Conservation (phyloP, 495 filamentous ascomycete genomes). For the Penicillium turbatum region DNA sequence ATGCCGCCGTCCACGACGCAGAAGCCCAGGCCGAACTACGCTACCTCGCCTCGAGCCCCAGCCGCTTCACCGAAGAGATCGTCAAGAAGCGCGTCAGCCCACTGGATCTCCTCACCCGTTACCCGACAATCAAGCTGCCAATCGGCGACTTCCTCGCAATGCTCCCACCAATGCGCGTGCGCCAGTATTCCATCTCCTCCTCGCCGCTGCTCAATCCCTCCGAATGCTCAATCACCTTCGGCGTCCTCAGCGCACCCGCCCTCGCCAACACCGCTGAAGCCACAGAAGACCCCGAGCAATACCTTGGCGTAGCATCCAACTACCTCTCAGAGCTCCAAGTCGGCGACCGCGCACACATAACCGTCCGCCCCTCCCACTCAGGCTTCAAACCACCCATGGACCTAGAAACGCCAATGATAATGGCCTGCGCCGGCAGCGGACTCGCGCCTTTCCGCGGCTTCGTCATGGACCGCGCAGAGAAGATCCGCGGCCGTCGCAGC, state of each 20-base stretch:
- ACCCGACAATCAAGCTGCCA: constrained; percentile 51
- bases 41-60: constrained; percentile 32
- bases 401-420: constrained; percentile 60
- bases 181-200: constrained; percentile 78
- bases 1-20: constrained; percentile 27
- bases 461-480: constrained; percentile 59
- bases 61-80: constrained; percentile 49
- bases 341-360: constrained; percentile 59
- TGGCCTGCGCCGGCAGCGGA: constrained; percentile 55
- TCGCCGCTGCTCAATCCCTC: constrained; percentile 58
- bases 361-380: constrained; percentile 51
- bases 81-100: constrained; percentile 55
- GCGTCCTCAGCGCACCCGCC: constrained; percentile 55
- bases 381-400: constrained; percentile 65
- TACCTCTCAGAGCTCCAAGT: constrained; percentile 53
- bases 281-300: constrained; percentile 29
- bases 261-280: constrained; percentile 33
- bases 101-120: constrained; percentile 60
- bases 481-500: constrained; percentile 46
- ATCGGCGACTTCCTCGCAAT: constrained; percentile 62
- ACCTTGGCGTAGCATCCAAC: constrained; percentile 55
- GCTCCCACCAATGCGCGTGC: constrained; percentile 68
- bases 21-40: constrained; percentile 28
- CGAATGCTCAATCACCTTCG: constrained; percentile 62
- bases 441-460: constrained; percentile 70